phyloP scores from a whole-genome alignment of 306 rosid genomes.

The Prunus padus region DNA sequence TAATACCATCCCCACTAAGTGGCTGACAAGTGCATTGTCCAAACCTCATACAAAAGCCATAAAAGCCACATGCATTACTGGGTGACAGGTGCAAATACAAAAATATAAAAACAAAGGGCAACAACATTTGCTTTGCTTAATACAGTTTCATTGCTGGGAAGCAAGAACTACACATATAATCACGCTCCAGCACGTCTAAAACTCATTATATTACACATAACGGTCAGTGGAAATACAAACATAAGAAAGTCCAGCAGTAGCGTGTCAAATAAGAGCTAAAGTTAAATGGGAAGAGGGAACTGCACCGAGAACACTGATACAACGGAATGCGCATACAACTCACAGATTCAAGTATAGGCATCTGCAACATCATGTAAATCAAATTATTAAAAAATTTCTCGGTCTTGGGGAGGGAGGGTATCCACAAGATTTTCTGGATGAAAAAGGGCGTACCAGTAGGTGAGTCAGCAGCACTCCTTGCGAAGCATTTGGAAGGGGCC shows the following conservation, averaged over 20 bases:
- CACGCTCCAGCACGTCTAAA: background rate
- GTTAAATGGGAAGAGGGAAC: background rate
- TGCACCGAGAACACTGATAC: background rate
- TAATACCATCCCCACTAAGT: background rate
- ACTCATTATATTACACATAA: too few species aligned
- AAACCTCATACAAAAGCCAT: too few species aligned
- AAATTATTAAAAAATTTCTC: background rate
- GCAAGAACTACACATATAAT: background rate
- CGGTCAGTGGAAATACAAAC: too few species aligned
- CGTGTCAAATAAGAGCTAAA: background rate
- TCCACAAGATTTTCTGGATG: background rate
- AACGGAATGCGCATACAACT: background rate
- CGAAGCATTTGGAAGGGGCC: constrained; percentile 29
- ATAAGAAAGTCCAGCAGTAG: background rate
- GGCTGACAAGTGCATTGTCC: too few species aligned
- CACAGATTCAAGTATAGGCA: constrained; percentile 21
- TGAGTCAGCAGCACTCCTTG: constrained; percentile 22
- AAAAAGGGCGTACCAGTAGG: constrained; percentile 2
- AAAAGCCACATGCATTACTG: too few species aligned
- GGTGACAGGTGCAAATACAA: too few species aligned
- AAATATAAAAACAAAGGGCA: too few species aligned
- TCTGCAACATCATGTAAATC: constrained; percentile 21
- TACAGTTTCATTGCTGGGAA: background rate
- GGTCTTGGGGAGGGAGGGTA: background rate
- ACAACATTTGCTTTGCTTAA: too few species aligned